Base-by-base conservation (phyloP, 768 basidiomycete species). In the Collybia nuda region DNA sequence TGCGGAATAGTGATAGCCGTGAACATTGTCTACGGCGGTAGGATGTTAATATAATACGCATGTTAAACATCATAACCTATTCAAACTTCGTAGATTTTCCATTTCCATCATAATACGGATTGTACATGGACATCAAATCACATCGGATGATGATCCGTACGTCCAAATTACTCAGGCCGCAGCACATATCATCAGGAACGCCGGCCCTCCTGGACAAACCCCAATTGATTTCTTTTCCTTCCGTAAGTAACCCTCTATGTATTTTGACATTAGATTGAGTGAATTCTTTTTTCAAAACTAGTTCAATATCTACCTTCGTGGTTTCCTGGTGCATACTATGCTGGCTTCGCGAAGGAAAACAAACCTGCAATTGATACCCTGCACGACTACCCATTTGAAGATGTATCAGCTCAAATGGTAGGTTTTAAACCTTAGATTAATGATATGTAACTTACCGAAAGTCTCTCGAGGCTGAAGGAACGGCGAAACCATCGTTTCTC, bases 101-200 rank as follows among this genome's bases (percentile, higher is more conserved):
- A 77, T 75, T n/a, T 67, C 68, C 12, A 56, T 77, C 40, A 77
- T 73, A 11, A 59, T 65, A 6, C 62, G 65, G 19, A 73, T 78
- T 37, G 65, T 80, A 6, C 84, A 84, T 40, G 82, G 81, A 5
- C 74, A 82, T 50, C 44, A 67, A 28, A 59, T 61, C 8, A 50
- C 59, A 19, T 59, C 61, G 11, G 48, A 54, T 32, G 66, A 71
- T 8, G 75, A 79, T 44, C 42, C 56, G 6, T 52, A 68, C 7
- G 71, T 68, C 7, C 65, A 73, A 36, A 54, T 60, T 23, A 62
- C 67, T n/a, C 53, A 62, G n/a, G 43, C 59, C 15, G 50, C 63
- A 53, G 14, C 2, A 11, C 14, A 11, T 11, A 11, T 11, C 12
- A 32, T 32, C 9, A 11, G 6, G 32, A 32, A 32, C 32, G 32